These are phyloP conservation scores for Exophiala spinifera DNA, from an alignment of 2,329 filamentous ascomycete species.

Conservation along the genomic window DNA sequence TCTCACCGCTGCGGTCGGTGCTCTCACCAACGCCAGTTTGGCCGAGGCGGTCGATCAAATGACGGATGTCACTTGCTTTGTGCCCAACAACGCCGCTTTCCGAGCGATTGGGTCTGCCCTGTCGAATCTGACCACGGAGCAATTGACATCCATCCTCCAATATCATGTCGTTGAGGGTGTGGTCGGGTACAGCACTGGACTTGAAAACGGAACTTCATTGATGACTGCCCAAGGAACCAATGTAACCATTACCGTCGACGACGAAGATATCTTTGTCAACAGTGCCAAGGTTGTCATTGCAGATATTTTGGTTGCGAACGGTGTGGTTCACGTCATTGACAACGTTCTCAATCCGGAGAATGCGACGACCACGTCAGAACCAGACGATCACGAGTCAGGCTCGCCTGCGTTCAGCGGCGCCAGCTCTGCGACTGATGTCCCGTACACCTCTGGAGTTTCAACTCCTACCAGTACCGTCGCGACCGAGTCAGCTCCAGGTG, in stretches of 20 bases:
- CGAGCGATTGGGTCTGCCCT: conserved; percentile 54
- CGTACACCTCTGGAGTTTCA: conserved; percentile 56
- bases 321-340: conserved; percentile 59
- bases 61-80: conserved; percentile 61
- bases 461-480: conserved; percentile 36
- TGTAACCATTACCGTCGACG: conserved; percentile 48
- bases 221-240: conserved; percentile 48
- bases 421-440: conserved; percentile 46
- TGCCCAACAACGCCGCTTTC: conserved; percentile 61
- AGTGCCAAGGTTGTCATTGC: conserved; percentile 50
- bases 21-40: conserved; percentile 42
- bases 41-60: conserved; percentile 20
- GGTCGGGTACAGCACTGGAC: conserved; percentile 54
- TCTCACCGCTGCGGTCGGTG: conserved; percentile 48
- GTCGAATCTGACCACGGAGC: conserved; percentile 44
- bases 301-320: conserved; percentile 52
- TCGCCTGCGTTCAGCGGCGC: conserved; percentile 55
- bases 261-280: conserved; percentile 49
- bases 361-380: conserved; percentile 43
- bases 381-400: conserved; percentile 43
- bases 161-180: conserved; percentile 62
- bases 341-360: conserved; percentile 58
- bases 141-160: conserved; percentile 54
- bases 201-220: conserved; percentile 36
- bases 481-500: conserved; percentile 7